Evolutionary conservation across 2,329 filamentous ascomycete genomes (phyloP).

Genomic region (Hawksworthiomyces lignivorus): DNA sequence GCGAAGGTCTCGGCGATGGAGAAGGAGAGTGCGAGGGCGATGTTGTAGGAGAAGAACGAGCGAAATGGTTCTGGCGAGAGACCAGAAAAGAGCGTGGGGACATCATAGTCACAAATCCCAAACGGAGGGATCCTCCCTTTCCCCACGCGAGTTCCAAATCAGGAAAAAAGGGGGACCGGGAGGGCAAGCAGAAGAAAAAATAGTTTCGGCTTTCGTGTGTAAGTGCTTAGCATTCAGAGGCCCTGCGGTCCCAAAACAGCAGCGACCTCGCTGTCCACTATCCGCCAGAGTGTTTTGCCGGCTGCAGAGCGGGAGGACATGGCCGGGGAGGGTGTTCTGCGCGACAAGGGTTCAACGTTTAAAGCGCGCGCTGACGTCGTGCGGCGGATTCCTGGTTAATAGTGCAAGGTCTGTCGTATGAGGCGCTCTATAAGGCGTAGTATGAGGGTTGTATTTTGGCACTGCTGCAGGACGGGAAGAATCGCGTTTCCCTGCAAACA

Average conservation of each 20-base stretch:
- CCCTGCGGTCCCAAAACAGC: conserved; percentile 3
- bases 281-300: conserved; percentile 3
- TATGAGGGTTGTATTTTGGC: no score
- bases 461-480: no score
- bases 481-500: no score
- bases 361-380: conserved; percentile 3
- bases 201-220: no score
- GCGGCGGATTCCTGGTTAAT: conserved; percentile 8
- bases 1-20: conserved; percentile 2
- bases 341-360: conserved; percentile 1
- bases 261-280: conserved; percentile 6
- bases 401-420: no score
- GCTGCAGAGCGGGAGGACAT: conserved; percentile 7
- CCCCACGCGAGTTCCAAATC: neutral
- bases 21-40: conserved; percentile 9
- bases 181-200: conserved; percentile 2
- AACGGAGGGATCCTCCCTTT: neutral
- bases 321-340: neutral
- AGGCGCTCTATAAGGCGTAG: no score
- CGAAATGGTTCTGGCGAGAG: conserved; percentile 22
- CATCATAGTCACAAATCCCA: conserved; percentile 23
- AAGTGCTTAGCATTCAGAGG: no score
- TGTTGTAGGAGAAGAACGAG: conserved; percentile 16
- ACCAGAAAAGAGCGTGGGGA: conserved; percentile 32
- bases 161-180: neutral